Conservation (phyloP, 2,329 filamentous ascomycete genomes). For the Penicillium sumatraense region DNA sequence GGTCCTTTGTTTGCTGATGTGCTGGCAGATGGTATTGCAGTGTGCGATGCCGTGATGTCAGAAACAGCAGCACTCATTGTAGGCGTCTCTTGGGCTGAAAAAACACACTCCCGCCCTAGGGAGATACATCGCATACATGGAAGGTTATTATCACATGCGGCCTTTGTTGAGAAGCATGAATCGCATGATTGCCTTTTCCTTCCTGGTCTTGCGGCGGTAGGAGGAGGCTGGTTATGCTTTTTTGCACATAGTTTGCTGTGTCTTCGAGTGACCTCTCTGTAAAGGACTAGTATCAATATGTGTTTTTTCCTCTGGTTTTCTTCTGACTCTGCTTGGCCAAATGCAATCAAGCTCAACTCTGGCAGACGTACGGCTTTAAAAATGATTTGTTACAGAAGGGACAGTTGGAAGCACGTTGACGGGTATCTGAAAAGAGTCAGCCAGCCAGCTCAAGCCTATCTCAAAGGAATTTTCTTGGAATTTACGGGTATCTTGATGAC, state of each 20-base stretch:
- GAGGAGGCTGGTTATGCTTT: constrained; percentile 33
- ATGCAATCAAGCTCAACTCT: too few relatives aligned
- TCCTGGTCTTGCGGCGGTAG: constrained; percentile 32
- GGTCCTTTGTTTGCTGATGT: constrained; percentile 33
- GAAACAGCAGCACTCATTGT: constrained; percentile 1
- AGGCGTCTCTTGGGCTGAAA: constrained; percentile 5
- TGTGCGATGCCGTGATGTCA: constrained; percentile 3
- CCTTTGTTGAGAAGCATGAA: constrained; percentile 30
- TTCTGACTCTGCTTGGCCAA: too few relatives aligned
- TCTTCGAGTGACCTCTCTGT: constrained; percentile 35
- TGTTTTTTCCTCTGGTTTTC: background rate
- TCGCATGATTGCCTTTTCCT: constrained; percentile 37
- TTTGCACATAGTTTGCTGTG: constrained; percentile 36
- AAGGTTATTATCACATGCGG: constrained; percentile 28
- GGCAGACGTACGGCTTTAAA: constrained; percentile 27
- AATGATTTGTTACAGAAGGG: constrained; percentile 36
- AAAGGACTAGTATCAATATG: background rate
- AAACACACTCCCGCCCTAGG: constrained; percentile 28
- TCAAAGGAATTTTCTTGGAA: background rate
- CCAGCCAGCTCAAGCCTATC: constrained; percentile 6
- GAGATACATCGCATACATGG: constrained; percentile 32
- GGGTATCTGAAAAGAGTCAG: constrained; percentile 27
- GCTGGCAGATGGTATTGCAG: background rate
- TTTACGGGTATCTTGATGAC: constrained; percentile 35
- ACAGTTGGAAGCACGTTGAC: constrained; percentile 28